These are phyloP conservation scores for Halenospora varia DNA, from an alignment of 495 filamentous ascomycete genomes.

Conservation along the genomic window DNA sequence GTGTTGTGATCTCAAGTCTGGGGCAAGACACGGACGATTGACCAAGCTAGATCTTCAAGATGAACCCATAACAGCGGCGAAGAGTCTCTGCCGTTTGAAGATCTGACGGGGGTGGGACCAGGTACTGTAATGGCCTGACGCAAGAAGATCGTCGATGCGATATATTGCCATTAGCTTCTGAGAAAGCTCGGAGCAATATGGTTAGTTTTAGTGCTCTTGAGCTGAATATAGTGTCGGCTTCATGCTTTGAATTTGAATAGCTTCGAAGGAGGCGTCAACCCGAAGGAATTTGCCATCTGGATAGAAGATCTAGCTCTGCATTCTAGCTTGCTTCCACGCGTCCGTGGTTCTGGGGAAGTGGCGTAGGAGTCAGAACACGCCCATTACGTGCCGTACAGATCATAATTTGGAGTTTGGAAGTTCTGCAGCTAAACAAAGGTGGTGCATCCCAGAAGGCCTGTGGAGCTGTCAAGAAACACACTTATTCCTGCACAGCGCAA, in stretches of 20 bases:
- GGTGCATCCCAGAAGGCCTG: neutral
- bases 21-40: neutral
- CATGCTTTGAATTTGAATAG: too few relatives aligned
- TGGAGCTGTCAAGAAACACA: neutral
- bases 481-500: neutral
- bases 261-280: too few relatives aligned
- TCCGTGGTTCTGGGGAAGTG: too few relatives aligned
- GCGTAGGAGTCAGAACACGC: too few relatives aligned
- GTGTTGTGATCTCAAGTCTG: neutral
- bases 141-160: neutral
- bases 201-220: neutral
- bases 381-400: too few relatives aligned
- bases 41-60: neutral
- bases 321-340: too few relatives aligned
- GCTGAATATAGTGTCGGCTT: neutral
- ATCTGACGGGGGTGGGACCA: neutral
- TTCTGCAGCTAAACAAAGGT: neutral
- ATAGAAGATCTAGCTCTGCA: too few relatives aligned
- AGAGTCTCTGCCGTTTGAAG: neutral
- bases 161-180: neutral
- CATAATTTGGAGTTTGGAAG: neutral
- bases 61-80: neutral
- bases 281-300: too few relatives aligned
- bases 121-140: too few relatives aligned
- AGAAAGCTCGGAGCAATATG: neutral